phyloP scores from a whole-genome alignment of 2,329 filamentous ascomycete species.

The Fusarium scirpi region DNA sequence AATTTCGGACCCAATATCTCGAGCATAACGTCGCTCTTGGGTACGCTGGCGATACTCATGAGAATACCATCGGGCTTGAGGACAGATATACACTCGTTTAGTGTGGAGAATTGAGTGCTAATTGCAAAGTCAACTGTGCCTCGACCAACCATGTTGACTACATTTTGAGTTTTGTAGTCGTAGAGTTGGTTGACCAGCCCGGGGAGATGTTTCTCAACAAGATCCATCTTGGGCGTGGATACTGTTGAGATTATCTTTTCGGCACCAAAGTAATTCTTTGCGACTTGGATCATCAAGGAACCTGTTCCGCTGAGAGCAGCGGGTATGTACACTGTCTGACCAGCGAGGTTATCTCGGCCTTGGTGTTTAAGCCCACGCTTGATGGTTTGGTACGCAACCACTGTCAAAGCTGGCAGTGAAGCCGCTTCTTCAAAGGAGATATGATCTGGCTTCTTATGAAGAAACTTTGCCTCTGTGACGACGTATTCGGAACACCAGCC shows the following conservation, averaged over 20 bases:
- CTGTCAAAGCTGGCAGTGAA: conserved; percentile 51
- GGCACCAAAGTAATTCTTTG: conserved; percentile 63
- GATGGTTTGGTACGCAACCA: conserved; percentile 61
- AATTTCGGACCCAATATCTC: conserved; percentile 49
- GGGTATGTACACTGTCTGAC: conserved; percentile 65
- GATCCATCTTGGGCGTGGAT: conserved; percentile 63
- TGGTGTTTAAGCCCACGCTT: conserved; percentile 54
- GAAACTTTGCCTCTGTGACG: conserved; percentile 51
- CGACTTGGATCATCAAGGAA: conserved; percentile 60
- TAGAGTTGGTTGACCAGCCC: conserved; percentile 63
- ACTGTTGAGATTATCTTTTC: conserved; percentile 63
- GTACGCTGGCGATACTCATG: conserved; percentile 56
- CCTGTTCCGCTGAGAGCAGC: conserved; percentile 64
- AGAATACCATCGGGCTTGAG: conserved; percentile 55
- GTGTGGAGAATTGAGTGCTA: conserved; percentile 59
- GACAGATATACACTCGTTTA: conserved; percentile 56
- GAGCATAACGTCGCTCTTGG: conserved; percentile 48
- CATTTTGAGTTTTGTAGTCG: conserved; percentile 61
- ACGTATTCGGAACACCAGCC: conserved; percentile 58
- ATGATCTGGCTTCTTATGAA: conserved; percentile 50
- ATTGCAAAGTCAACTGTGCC: conserved; percentile 63
- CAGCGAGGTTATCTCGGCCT: conserved; percentile 56
- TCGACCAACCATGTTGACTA: conserved; percentile 52
- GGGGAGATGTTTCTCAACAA: conserved; percentile 57
- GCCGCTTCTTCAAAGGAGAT: conserved; percentile 54